Evolutionary conservation across 352 stramenopile species (phyloP).

Genomic region (Phytophthora gonapodyides): DNA sequence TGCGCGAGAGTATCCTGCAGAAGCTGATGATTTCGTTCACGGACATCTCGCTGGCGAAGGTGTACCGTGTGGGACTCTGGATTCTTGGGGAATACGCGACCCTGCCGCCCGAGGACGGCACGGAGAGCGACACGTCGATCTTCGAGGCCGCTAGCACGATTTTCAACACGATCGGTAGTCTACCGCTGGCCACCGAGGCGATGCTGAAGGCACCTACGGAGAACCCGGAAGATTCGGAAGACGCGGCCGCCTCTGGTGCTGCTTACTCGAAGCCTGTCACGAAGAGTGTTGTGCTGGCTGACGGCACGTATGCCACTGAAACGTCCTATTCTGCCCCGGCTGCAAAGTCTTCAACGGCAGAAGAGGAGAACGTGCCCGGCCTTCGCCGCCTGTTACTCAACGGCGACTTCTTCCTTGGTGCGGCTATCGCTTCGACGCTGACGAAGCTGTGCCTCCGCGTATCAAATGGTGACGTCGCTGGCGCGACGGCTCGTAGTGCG

Average conservation of each 20-base stretch:
- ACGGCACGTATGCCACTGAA: conserved; percentile 99
- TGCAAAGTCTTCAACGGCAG: conserved; percentile 39
- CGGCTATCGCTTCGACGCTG: conserved; percentile 91
- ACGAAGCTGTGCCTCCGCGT: conserved; percentile 97
- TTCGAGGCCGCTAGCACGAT: conserved; percentile 85
- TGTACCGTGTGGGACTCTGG: conserved; percentile 98
- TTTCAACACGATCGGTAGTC: conserved; percentile 80
- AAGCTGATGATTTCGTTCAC: conserved; percentile 96
- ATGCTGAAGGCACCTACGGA: conserved; percentile 50
- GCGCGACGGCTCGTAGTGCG: conserved; percentile 47
- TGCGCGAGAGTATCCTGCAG: conserved; percentile 92
- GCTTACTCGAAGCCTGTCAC: conserved; percentile 92
- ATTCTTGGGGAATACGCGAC: conserved; percentile 94
- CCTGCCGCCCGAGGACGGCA: conserved; percentile 42
- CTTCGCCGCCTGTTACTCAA: conserved; percentile 91
- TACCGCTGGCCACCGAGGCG: conserved; percentile 70
- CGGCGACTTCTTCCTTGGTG: conserved; percentile 98
- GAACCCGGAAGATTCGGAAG: conserved; percentile 26
- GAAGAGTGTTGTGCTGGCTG: conserved; percentile 98
- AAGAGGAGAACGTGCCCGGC: conserved; percentile 69
- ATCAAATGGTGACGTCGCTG: conserved; percentile 55
- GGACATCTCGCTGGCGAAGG: conserved; percentile 94
- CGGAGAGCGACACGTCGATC: conserved; percentile 78
- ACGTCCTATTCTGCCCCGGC: conserved; percentile 85
- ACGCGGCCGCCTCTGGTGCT: conserved; percentile 35